Base-by-base conservation (phyloP, 176 grass and related monocot genomes). In the Cenchrus purpureus region DNA sequence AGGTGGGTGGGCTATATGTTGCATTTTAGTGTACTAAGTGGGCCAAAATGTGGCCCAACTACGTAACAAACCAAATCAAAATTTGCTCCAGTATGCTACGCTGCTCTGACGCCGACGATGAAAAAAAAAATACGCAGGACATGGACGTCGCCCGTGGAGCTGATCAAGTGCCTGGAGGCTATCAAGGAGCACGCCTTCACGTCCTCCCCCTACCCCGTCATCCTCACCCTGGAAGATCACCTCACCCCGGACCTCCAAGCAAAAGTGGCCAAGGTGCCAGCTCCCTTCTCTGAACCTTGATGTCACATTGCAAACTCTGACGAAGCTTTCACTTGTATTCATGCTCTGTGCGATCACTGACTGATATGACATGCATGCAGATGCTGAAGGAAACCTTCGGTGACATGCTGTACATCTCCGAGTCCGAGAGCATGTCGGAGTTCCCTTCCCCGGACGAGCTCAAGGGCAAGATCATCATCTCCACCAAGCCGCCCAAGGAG, bases 221-320 rank as follows among this genome's bases (percentile, higher is more conserved):
- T 98, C 82, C 91, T 98, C 50, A 98, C 96, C 73, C 55, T 98
- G 17, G 96, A 98, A 89, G 93, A 98, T 25, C 96, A 98, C 81
- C 86, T 98, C 66, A 87, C 86, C 40, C 77, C 89, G 7, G 40
- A 81, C 56, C 93, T 98, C 78, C 95, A 91, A 55, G 91, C 87
- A 48, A 89, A 90, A 83, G 83, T 91, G 29, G 92, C 96, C 84
- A 86, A 82, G 91, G 95, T 95, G 50, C 15, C 42, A 10, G 7
- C 15, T 32, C 14, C 79, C 71, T 76, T 42, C 14, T 25, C 25
- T 25, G 3, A 78, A 73, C 71, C 14, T 37, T 34, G n/a, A 55
- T 34, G n/a, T 55, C 25, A 14, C 14, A 15, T 10, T 67, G 31
- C 40, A 20, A 49, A 11, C n/a, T 3, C 15, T 12, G 14, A 73